Evolutionary conservation across 805 yeast genomes (phyloP), one percentile per base, ranked within the genome.

Genomic region (Diddensiella santjacobensis): DNA sequence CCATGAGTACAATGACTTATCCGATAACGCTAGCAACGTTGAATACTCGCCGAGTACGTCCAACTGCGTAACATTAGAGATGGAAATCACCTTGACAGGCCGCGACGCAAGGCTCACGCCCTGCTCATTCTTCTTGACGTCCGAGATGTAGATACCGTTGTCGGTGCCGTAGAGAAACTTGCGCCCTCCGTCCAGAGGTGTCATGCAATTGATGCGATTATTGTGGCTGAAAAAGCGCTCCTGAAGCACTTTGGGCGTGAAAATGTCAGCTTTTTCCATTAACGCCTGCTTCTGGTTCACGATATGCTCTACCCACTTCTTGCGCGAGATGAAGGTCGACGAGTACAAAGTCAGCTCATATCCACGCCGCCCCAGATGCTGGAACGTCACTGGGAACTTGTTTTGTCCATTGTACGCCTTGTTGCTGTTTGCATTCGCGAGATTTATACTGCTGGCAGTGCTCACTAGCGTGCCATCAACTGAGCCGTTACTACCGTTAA

Each of bases 101-200:
- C 52, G 35, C 2, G 67, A 47, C 17, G 62, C 49, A 20, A 48
- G 49, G 2, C 64, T 59, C 2, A 50, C 51, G 8, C 58, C 59
- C 42, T 79, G 81, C 5, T 76, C 70, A 0, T 73, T 69, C 45
- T 80, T 69, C 49, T 77, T 74, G 40, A 83, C 78, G 39, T 88
- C 88, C 40, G 93, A 80, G 40, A 88, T 79, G 73, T 84, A 93
- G 2, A 93, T 81, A 3, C 99, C 98, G 0, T 84, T 76, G 62
- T 88, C 96, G 0, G 98, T 89, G 38, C 98, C 98, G 61, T 87
- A 90, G 30, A 93, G 65, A 55, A 90, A 69, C 62, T 90, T 87
- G 55, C 95, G 78, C 18, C 98, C 98, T 45, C 96, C 96, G 62
- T 93, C 96, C 65, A 87, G 84, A 29, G 96, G 95, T 35, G 86